Base-by-base conservation (phyloP, 2,329 filamentous ascomycete species). In the Chalaropsis ovoidea region DNA sequence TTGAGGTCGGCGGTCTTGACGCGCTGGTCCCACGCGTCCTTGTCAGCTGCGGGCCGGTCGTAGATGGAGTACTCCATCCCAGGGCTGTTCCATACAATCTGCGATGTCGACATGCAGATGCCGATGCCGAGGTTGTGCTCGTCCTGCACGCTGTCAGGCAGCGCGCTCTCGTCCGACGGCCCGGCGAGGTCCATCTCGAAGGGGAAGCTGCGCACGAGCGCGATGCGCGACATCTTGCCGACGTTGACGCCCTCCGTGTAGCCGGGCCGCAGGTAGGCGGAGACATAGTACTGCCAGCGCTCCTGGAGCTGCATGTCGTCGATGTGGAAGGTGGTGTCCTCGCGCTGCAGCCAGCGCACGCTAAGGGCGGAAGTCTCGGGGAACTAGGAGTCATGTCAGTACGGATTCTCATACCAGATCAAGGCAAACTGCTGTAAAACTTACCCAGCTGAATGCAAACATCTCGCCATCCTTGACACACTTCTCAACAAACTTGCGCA, bases 201-300 rank as follows among this genome's bases (percentile, higher is more conserved):
- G 0, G 86, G 86, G 45, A 90, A 77, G 73, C 89, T 92, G 67
- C 88, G 86, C 62, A 84, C 82, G 17, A 93, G 79, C 67, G 91
- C 84, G 3, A 85, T 81, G 75, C 85, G 87, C 68, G 82, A 83
- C 71, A 90, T 80, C 61, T 82, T 83, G 5, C 81, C 80, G 62
- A 86, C 80, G 6, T 81, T 78, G 2, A 94, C 81, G 15, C 89
- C 89, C 75, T 94, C 89, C 0, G 94, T 99, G 1, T 90, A 89
- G 72, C 96, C 90, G 27, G 92, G 83, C 69, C 90, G 89, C 70
- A 90, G 89, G 75, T 89, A 97, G 0, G 92, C 91, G 19, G 93
- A 92, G 66, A 96, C 90, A 74, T 99, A 99, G 77, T 95, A 95
- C 71, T 93, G 89, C 94, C 94, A 99, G 47, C 85, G 82, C 68